Base-by-base conservation (phyloP, 441 rosid genomes). In the Hura crepitans region DNA sequence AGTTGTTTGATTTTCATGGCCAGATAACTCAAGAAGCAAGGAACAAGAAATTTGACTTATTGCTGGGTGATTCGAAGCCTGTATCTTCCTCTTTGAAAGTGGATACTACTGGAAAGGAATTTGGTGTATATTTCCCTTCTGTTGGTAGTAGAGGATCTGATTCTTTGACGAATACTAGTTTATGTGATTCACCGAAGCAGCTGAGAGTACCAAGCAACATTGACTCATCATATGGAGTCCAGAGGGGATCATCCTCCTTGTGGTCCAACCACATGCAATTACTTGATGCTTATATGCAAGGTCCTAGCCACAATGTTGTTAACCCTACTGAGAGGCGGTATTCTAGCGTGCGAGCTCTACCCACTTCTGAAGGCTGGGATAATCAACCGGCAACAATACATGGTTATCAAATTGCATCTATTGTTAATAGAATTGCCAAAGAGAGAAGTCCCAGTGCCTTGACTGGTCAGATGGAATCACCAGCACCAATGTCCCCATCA, bases 321-420 rank as follows among this genome's bases (percentile, higher is more conserved):
- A 89, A 87, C 58, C 25, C 83, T 75, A 58, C 85, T 56, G 94
- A 88, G 83, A 87, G 87, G 74, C 82, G 87, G 68, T 85, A 81
- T 80, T 85, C 86, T 56, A 86, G 91, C 72, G 56, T 89, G 82
- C 91, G 90, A 28, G 68, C 81, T 54, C 79, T 83, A 55, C 87
- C 88, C 20, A 78, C 94, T 62, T 77, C 88, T 65, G 91, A 85
- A 61, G 77, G 76, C 62, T 71, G 89, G 89, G 87, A 84, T 66
- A 78, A 80, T 70, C 99, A 87, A 78, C 98, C 97, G 70, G 92
- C 90, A 22, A 89, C 98, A 0, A 81, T 92, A 14, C 98, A 91
- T 68, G 93, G 96, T 61, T 86, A 80, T 83, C 96, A 85, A 82
- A 65, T 91, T 37, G 83, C 85, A 63, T 87, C 97, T 6, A 80